Evolutionary conservation across 1,284 basidiomycete species (phyloP), one percentile per base, ranked within the genome.

Genomic region (Leccinum glutinopallens): DNA sequence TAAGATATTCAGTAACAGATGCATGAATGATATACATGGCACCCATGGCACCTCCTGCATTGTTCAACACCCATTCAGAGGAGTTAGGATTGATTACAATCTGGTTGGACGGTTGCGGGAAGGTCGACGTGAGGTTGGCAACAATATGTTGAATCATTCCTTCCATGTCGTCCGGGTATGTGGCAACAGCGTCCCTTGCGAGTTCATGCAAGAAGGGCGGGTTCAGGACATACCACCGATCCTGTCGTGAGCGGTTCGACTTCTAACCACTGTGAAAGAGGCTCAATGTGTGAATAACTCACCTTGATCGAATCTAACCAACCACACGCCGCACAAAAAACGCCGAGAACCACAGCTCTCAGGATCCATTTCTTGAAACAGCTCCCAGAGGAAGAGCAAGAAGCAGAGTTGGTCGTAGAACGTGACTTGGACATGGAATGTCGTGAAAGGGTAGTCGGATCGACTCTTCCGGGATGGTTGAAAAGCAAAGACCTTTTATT

Each of bases 11-110:
- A 8, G 94, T 96, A 72, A 97, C 90, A 77, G 87, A 91, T 17
- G 96, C 94, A 74, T 98, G 96, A 69, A 99, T 92, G 79, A 98
- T 86, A 78, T 94, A 98, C 97, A 99, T 98, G 55, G 90, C 89
- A 55, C 94, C 97, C 97, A 98, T 99, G 1, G 97, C 97, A 61
- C 97, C 97, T 19, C 96, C 97, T 1, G 97, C 97, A 74, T 99
- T 99, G 83, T 91, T 98, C 80, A 97, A 94, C 54, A 98, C 87
- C 97, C 97, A 98, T 74, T 98, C 96, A 58, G 84, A 81, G 7
- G 81, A 69, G 78, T 92, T 76, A 22, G 84, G 77, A 76, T 91
- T 90, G 68, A 95, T 71, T 13, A 83, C 79, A 60, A 91, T 81
- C 46, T 79, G 72, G 12, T 66, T 67, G 13, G 76, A 77, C 3